Conservation (phyloP, 2,329 filamentous ascomycete species). For the Leptographium wingfieldii region DNA sequence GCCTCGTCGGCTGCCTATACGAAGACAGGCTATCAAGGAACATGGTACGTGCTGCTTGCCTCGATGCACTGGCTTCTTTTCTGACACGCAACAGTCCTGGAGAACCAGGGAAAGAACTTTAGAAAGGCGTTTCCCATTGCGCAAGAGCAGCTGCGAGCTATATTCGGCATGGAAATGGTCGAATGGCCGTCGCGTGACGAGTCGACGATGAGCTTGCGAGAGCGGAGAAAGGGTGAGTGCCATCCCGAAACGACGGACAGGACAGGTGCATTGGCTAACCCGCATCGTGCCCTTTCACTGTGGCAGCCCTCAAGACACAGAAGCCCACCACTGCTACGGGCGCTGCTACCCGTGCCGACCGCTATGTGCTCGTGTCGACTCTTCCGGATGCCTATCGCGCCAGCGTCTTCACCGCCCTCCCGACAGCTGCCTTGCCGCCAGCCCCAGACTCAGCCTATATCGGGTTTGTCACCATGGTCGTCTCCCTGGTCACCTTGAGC, state of each 20-base stretch:
- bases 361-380: constrained; percentile 65
- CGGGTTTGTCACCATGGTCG: constrained; percentile 67
- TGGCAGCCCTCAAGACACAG: constrained; percentile 29
- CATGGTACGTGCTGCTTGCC: constrained; percentile 32
- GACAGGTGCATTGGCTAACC: neutral
- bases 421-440: constrained; percentile 41
- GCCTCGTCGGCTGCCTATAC: constrained; percentile 46
- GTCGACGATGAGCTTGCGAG: constrained; percentile 52
- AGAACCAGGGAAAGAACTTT: constrained; percentile 57
- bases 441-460: constrained; percentile 67
- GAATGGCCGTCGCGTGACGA: constrained; percentile 76
- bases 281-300: neutral
- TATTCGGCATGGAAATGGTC: constrained; percentile 87
- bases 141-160: constrained; percentile 54
- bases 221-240: constrained; percentile 56
- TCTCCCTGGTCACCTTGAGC: constrained; percentile 63
- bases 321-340: constrained; percentile 24
- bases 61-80: too few species aligned
- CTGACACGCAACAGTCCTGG: constrained; percentile 44
- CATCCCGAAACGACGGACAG: neutral
- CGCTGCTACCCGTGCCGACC: constrained; percentile 32
- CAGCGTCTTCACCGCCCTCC: constrained; percentile 14
- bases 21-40: constrained; percentile 49
- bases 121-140: constrained; percentile 64
- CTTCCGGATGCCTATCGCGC: constrained; percentile 56